A percentile compares a stretch with the other conserved stretches of the same genome.
phyloP scores from a whole-genome alignment of 495 filamentous ascomycete species.

The Penicillium macrosclerotiorum region DNA sequence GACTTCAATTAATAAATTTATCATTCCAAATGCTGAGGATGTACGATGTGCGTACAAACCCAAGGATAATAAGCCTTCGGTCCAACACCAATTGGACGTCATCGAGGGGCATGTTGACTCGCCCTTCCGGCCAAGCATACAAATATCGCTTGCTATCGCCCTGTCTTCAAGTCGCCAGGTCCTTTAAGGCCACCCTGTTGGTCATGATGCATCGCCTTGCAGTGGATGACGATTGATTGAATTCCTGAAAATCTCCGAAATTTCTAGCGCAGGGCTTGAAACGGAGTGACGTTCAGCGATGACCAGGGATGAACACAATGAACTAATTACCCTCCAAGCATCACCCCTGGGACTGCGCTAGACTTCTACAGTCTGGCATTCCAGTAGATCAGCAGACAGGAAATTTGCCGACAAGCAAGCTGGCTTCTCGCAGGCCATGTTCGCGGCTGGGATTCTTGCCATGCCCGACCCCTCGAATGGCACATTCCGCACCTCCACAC shows the following conservation, averaged over 20 bases:
- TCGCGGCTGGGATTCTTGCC: constrained; percentile 26
- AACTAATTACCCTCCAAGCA: neutral
- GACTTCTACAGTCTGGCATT: constrained; percentile 13
- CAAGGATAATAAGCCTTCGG: too few relatives aligned
- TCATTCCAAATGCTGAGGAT: too few relatives aligned
- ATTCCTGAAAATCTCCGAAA: constrained; percentile 8
- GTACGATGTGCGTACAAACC: too few relatives aligned
- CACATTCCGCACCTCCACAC: constrained; percentile 35
- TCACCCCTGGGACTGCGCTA: constrained; percentile 7
- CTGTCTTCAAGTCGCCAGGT: too few relatives aligned
- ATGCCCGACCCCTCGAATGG: constrained; percentile 24
- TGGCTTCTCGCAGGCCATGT: constrained; percentile 1
- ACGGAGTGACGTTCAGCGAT: constrained; percentile 18
- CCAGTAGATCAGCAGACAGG: constrained; percentile 13
- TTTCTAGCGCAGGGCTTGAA: constrained; percentile 15
- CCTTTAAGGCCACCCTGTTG: too few relatives aligned
- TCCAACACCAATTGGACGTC: too few relatives aligned
- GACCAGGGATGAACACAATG: constrained; percentile 18
- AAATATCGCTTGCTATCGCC: too few relatives aligned
- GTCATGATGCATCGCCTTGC: too few relatives aligned
- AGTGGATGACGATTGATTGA: too few relatives aligned
- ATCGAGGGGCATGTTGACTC: too few relatives aligned
- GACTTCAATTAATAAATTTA: too few relatives aligned
- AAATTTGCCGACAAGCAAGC: neutral
- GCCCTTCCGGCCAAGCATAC: too few relatives aligned